These are phyloP conservation scores for Sonneratia alba DNA, from an alignment of 345 rosid species.

Conservation along the genomic window DNA sequence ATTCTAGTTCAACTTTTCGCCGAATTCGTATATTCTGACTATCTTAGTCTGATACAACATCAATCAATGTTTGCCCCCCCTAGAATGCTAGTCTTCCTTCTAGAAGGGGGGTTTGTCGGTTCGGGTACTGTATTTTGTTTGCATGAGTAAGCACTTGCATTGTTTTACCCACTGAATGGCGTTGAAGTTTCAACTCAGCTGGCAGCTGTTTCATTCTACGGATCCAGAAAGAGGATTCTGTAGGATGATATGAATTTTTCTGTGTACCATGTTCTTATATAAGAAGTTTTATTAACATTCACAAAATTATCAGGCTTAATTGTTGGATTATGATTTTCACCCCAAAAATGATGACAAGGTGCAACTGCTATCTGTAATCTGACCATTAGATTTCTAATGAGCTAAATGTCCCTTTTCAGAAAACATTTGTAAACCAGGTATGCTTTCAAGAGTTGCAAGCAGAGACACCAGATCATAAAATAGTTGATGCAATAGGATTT, in stretches of 20 bases:
- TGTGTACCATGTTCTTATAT: too few species aligned
- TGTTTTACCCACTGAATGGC: neutral
- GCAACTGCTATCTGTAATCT: neutral
- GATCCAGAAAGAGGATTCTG: neutral
- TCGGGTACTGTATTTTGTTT: neutral
- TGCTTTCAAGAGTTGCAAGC: neutral
- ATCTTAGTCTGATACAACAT: neutral
- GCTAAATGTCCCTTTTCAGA: slow-evolving; percentile 87
- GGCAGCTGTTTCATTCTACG: neutral
- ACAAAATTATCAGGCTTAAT: neutral
- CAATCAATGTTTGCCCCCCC: neutral
- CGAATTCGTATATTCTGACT: neutral
- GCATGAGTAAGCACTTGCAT: neutral
- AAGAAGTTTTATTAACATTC: too few species aligned
- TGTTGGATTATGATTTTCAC: neutral
- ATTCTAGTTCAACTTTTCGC: neutral
- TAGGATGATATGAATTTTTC: neutral
- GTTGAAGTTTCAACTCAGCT: neutral
- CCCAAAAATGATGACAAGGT: neutral
- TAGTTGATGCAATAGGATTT: neutral
- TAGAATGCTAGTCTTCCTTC: too few species aligned
- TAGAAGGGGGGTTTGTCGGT: neutral
- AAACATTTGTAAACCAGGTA: slow-evolving; percentile 97
- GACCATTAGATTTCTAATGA: neutral
- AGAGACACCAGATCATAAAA: neutral